Evolutionary conservation across 208 protist species (phyloP).

Genomic region (Balamuthia mandrillaris): DNA sequence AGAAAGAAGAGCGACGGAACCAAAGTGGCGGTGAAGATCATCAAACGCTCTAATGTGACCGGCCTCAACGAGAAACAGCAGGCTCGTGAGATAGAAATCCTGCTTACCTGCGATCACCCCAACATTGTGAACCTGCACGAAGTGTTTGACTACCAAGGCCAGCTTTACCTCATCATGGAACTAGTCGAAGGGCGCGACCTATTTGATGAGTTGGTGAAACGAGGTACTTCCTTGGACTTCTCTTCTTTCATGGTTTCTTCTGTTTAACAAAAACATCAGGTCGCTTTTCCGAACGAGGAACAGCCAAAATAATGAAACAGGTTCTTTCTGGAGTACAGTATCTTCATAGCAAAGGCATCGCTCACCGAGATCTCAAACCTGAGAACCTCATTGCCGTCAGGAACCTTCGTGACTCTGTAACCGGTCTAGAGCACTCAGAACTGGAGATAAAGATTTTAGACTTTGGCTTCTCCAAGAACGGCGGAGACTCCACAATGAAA

Average conservation of each 20-base stretch:
- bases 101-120: constrained; percentile 16
- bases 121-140: constrained; percentile 31
- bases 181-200: constrained; percentile 39
- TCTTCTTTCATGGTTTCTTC: too few relatives aligned
- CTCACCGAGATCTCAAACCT: constrained; percentile 46
- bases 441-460: constrained; percentile 30
- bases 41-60: background rate
- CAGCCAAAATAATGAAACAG: constrained; percentile 53
- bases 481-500: background rate
- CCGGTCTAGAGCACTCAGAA: too few relatives aligned
- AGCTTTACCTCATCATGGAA: constrained; percentile 47
- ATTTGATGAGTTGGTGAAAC: constrained; percentile 26
- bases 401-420: background rate
- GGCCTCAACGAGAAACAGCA: background rate
- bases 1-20: background rate
- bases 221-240: too few relatives aligned
- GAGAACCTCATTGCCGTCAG: constrained; percentile 14
- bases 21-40: background rate
- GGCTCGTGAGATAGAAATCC: constrained; percentile 45
- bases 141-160: constrained; percentile 31
- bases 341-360: constrained; percentile 62
- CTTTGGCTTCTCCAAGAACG: constrained; percentile 35
- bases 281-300: constrained; percentile 1
- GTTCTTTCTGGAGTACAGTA: constrained; percentile 60
- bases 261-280: too few relatives aligned